phyloP scores from a whole-genome alignment of 768 basidiomycete genomes.

The Mycena pura region DNA sequence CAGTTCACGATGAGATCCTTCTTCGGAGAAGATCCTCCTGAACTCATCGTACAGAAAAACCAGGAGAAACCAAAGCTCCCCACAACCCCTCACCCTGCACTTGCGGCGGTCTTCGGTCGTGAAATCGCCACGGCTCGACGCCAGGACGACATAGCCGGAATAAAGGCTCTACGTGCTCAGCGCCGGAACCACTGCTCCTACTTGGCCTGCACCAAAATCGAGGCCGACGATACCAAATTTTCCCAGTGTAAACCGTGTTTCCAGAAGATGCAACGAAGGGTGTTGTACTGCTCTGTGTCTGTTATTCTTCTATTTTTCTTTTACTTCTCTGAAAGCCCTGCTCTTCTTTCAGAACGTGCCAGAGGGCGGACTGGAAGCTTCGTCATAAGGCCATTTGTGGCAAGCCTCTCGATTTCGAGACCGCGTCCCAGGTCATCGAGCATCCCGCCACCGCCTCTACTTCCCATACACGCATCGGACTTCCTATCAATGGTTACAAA shows the following conservation, averaged over 20 bases:
- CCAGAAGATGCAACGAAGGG: constrained; percentile 11
- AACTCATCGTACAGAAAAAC: constrained; percentile 1
- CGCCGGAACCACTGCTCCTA: constrained; percentile 15
- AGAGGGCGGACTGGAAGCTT: constrained; percentile 6
- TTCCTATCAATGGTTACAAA: neutral
- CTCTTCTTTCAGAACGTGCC: neutral
- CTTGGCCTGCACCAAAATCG: neutral
- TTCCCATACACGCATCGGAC: neutral
- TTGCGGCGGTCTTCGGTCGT: neutral
- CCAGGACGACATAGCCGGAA: neutral
- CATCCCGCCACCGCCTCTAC: neutral
- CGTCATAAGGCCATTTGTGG: constrained; percentile 1
- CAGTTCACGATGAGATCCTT: constrained; percentile 18
- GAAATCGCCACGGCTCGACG: neutral
- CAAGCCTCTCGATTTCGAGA: neutral
- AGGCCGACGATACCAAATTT: constrained; percentile 2
- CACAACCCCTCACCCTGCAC: neutral
- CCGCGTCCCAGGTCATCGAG: neutral
- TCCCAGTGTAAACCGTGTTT: constrained; percentile 13
- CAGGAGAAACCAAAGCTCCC: neutral
- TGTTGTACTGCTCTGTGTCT: constrained; percentile 21
- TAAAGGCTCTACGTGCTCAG: neutral
- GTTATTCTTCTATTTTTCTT: neutral
- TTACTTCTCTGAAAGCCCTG: neutral
- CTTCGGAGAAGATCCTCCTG: neutral